Evolutionary conservation across 2,329 filamentous ascomycete species (phyloP).

Genomic region (Aspergillus neotritici): DNA sequence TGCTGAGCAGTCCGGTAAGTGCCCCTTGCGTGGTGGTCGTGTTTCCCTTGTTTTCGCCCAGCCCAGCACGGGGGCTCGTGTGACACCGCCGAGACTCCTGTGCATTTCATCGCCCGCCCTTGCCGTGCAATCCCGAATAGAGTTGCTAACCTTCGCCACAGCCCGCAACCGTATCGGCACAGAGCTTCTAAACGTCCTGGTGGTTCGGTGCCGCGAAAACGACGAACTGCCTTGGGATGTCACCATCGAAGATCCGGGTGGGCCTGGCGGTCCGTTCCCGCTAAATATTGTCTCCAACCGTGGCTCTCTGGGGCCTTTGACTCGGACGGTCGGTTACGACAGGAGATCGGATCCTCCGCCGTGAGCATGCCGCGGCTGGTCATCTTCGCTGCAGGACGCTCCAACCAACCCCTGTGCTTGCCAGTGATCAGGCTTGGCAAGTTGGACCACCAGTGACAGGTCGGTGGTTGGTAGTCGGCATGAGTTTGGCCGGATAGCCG

Average conservation of each 20-base stretch:
- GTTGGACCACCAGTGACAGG: not conserved
- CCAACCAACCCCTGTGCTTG: no score
- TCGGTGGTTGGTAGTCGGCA: not conserved
- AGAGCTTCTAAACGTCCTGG: constrained; percentile 36
- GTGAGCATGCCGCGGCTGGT: no score
- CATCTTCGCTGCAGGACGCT: no score
- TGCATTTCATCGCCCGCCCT: constrained; percentile 8
- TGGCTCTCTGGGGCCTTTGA: no score
- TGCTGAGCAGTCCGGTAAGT: constrained; percentile 90
- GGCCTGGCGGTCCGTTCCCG: not conserved
- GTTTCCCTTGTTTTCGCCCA: constrained; percentile 19
- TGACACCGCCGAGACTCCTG: constrained; percentile 20
- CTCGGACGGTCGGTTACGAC: no score
- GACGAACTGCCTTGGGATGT: constrained; percentile 13
- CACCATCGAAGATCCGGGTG: constrained; percentile 16
- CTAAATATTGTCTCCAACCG: no score
- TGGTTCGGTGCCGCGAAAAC: constrained; percentile 17
- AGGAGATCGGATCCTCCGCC: no score
- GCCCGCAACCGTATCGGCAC: constrained; percentile 43
- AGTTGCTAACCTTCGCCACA: constrained; percentile 21
- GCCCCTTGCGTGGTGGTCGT: constrained; percentile 21
- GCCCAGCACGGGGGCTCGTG: constrained; percentile 13
- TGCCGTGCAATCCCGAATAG: not conserved
- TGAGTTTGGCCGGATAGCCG: no score
- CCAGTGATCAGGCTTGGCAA: no score